These are phyloP conservation scores for Henckelia pumila DNA, from an alignment of 257 asterid species.

Conservation along the genomic window DNA sequence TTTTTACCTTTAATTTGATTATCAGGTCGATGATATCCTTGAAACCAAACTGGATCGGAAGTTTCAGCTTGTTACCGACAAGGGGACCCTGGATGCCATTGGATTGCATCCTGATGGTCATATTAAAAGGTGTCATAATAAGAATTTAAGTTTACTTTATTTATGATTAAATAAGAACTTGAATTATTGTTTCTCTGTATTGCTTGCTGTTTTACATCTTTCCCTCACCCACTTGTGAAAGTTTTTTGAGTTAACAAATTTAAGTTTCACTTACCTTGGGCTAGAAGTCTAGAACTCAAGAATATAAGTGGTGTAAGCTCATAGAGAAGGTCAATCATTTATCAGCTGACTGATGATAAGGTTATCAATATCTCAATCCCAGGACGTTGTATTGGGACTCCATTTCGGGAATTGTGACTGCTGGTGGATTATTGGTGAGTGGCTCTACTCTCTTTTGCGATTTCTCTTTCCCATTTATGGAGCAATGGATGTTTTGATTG, in stretches of 20 bases:
- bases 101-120: conserved; percentile 98
- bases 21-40: conserved; percentile 90
- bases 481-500: not conserved
- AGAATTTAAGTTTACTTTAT: not conserved
- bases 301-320: conserved; percentile 7
- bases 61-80: conserved; percentile 86
- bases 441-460: conserved; percentile 1
- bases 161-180: not conserved
- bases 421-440: conserved; percentile 95
- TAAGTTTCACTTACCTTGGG: not conserved
- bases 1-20: conserved; percentile 27
- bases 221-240: not conserved
- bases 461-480: not conserved
- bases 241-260: conserved; percentile 5
- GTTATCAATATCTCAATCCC: conserved; percentile 28
- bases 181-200: not conserved
- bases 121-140: conserved; percentile 60
- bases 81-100: conserved; percentile 96
- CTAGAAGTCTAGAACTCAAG: conserved; percentile 9
- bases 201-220: conserved; percentile 2
- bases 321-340: conserved; percentile 8
- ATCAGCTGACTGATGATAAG: conserved; percentile 15
- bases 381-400: conserved; percentile 97
- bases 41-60: conserved; percentile 77
- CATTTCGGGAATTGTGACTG: conserved; percentile 65